These are phyloP conservation scores for Ceratobasidium theobromae DNA, from an alignment of 1,284 basidiomycete species.

Conservation along the genomic window DNA sequence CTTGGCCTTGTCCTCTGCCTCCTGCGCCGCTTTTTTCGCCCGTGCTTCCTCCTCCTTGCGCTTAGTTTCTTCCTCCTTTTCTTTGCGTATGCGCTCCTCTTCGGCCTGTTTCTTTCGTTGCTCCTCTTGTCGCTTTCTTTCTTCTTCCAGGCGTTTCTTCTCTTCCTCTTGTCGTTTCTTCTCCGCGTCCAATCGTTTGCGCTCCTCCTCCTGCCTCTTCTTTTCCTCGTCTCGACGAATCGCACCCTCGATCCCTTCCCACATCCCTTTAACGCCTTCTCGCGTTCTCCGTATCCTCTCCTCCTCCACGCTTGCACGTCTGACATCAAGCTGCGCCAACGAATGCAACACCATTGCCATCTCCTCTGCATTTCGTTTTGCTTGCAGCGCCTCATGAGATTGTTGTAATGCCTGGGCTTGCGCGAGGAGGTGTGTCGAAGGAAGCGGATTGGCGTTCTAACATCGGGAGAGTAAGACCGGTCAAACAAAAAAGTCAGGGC, in stretches of 20 bases:
- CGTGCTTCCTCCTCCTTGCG: slow-evolving; percentile 23
- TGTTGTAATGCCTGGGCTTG: neutral
- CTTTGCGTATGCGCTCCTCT: slow-evolving; percentile 21
- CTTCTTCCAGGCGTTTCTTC: slow-evolving; percentile 32
- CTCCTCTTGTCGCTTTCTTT: slow-evolving; percentile 7
- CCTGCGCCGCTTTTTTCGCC: slow-evolving; percentile 33
- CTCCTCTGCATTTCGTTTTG: slow-evolving; percentile 29
- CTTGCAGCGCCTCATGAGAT: neutral
- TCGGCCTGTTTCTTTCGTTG: slow-evolving; percentile 1
- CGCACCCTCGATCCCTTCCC: slow-evolving; percentile 13
- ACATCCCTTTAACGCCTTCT: slow-evolving; percentile 20
- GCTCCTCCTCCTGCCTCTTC: slow-evolving; percentile 40
- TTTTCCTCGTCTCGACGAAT: slow-evolving; percentile 56
- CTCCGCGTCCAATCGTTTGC: slow-evolving; percentile 28
- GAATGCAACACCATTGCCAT: slow-evolving; percentile 6
- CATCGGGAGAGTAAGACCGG: neutral
- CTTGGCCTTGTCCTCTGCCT: slow-evolving; percentile 48
- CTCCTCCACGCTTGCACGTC: slow-evolving; percentile 30
- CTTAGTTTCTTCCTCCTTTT: slow-evolving; percentile 21
- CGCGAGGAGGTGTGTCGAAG: slow-evolving; percentile 20
- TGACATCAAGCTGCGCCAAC: slow-evolving; percentile 3
- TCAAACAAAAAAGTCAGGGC: neutral
- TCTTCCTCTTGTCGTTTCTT: slow-evolving; percentile 32
- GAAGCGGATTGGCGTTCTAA: slow-evolving; percentile 20
- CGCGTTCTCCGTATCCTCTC: slow-evolving; percentile 1